Evolutionary conservation across 139 green algal genomes (phyloP).

Genomic region (Penium margaritaceum): DNA sequence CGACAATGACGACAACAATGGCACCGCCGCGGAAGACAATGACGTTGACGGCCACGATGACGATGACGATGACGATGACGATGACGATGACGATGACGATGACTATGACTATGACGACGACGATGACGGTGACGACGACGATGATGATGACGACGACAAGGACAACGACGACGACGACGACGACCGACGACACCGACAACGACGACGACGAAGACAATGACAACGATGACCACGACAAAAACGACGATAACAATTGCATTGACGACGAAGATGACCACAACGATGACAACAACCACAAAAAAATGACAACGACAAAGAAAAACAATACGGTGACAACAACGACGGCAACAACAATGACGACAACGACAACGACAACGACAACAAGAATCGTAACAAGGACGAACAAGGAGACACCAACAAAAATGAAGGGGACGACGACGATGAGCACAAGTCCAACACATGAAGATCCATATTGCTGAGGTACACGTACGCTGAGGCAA

Average conservation of each 20-base stretch:
- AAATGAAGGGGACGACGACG: too few species aligned
- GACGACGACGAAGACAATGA: not conserved
- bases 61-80: too few species aligned
- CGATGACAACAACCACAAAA: not conserved
- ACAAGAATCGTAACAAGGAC: slow-evolving; percentile 3
- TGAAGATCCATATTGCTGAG: too few species aligned
- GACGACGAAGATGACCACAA: not conserved
- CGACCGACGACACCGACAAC: slow-evolving; percentile 8
- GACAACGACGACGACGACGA: slow-evolving; percentile 1
- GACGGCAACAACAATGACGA: slow-evolving; percentile 1
- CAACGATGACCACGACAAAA: not conserved
- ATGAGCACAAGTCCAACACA: too few species aligned
- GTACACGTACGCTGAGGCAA: too few species aligned
- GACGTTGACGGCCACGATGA: too few species aligned
- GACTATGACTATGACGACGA: not conserved
- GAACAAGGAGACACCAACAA: not conserved
- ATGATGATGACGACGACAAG: slow-evolving; percentile 3
- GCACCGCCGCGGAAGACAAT: too few species aligned
- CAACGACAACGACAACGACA: slow-evolving; percentile 16
- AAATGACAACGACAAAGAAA: slow-evolving; percentile 1
- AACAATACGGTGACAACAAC: slow-evolving; percentile 3
- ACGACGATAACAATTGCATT: not conserved
- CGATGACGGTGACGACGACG: not conserved
- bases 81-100: not conserved
- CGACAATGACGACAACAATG: too few species aligned